Base-by-base conservation (phyloP, 2,329 filamentous ascomycete species). In the Penicillium sp. region DNA sequence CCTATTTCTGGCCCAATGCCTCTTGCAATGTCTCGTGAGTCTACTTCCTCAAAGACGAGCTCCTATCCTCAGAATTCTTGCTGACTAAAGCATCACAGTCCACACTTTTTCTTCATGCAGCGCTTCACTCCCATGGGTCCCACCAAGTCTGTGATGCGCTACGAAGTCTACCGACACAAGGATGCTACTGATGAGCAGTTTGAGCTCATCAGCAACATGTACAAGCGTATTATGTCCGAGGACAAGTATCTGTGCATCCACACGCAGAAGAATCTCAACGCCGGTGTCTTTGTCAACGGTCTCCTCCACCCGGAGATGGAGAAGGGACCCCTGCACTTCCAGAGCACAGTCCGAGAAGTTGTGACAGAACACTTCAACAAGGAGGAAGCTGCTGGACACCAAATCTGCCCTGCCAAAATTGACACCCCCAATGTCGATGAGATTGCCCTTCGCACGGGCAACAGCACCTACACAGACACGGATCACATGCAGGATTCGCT, bases 161-260 rank as follows among this genome's bases (percentile, higher is more conserved):
- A 84, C 62, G 80, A 85, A 59, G 79, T 85, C 45, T 85, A 76
- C 72, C 75, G 81, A 48, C 78, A 84, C 74, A 81, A 79, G 63
- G 66, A 78, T 59, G 75, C 80, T 4, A 74, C 70, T n/a, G 76
- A 83, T 24, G 78, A 78, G 32, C 75, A 81, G 49, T 85, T 85
- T 60, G 67, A 73, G 5, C 61, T 73, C 43, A 79, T 84, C 64
- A 77, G 74, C 63, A 65, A 76, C 49, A 80, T 82, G 60, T 85
- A 83, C 72, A 82, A 82, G 68, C 78, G 79, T 33, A 76, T 85
- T 66, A 80, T 84, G 78, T 75, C 74, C 1, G 82, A 85, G 62
- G 82, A 85, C 67, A 84, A 84, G 61, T 72, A 77, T 24, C 75
- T 84, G n/a, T 84, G 81, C 67, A 68, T 75, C 52, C 71, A 72